These are phyloP conservation scores for Fraxinus cuspidata DNA, from an alignment of 257 asterid genomes.

Conservation along the genomic window DNA sequence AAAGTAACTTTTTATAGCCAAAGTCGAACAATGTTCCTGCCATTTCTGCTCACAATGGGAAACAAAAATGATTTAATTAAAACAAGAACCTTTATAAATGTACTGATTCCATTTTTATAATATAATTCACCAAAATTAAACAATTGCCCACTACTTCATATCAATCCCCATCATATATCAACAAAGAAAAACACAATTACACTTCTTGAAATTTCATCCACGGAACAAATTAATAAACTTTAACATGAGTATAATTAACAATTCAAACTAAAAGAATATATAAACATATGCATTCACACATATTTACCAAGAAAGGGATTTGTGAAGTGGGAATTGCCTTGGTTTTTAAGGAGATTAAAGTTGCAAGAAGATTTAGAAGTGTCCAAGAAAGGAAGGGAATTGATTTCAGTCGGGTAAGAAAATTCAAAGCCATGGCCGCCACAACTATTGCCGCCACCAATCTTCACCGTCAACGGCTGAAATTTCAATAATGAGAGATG, in stretches of 20 bases:
- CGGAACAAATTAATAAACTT: not conserved
- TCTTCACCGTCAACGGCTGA: not conserved
- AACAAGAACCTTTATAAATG: not conserved
- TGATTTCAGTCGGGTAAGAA: conserved; percentile 65
- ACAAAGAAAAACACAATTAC: not conserved
- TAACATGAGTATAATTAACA: not conserved
- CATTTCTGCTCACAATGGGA: not conserved
- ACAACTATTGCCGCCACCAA: conserved; percentile 16
- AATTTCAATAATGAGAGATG: conserved; percentile 19
- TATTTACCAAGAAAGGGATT: not conserved
- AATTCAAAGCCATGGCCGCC: conserved; percentile 59
- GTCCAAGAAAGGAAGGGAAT: conserved; percentile 75
- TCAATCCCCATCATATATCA: conserved; percentile 24
- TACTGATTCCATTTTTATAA: not conserved
- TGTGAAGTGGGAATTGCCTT: conserved; percentile 30
- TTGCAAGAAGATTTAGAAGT: conserved; percentile 60
- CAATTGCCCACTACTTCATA: not conserved
- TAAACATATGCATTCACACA: not conserved
- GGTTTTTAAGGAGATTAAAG: conserved; percentile 56
- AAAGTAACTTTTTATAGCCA: not conserved
- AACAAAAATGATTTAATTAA: not conserved
- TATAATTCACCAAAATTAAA: not conserved
- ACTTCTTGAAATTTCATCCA: conserved; percentile 15
- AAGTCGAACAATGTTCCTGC: not conserved
- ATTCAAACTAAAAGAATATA: conserved; percentile 12